Evolutionary conservation across 257 asterid species (phyloP), one percentile per base, ranked within the genome.

Genomic region (Primulina tabacum): DNA sequence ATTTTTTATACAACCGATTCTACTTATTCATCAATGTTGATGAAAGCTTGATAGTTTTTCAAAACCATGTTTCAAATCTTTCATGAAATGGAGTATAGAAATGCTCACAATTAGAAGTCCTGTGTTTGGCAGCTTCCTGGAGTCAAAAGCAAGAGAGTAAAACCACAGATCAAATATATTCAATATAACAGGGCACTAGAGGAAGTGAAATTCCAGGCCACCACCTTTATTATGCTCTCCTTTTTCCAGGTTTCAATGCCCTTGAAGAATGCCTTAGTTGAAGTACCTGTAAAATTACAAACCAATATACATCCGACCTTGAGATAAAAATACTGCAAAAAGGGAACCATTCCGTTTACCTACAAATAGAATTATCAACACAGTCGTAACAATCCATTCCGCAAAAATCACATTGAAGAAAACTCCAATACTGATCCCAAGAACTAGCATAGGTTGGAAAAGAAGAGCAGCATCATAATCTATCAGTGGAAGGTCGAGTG

Each of bases 361-460:
- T 74, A 84, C 71, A 78, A 86, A 86, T 30, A 86, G 87, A 76
- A 78, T 58, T 69, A 86, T 82, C 24, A 86, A 81, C 81, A 84
- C 76, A 28, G 80, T 78, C 0, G 86, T 86, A 66, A 86, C 83
- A 87, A 86, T 86, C 92, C 92, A 86, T 52, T 86, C 92, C 4
- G 89, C 85, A 61, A 86, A 78, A 18, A 86, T 75, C 65, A 86
- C 81, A 58, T 86, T 86, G 77, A 83, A 81, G 6, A 58, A 66
- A 82, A 86, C 92, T 26, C 92, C 89, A 56, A 84, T 81, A 68
- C 89, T 86, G 34, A 86, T 82, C 29, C 89, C 89, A 61, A 82
- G 87, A 11, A 86, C 77, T 55, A 86, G 81, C 92, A 84, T 86
- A 47, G 87, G 92, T 32, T 86, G 89, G 77, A 86, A 80, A 80